Conservation (phyloP, 1,284 basidiomycete species). For the Exobasidium rhododendri region DNA sequence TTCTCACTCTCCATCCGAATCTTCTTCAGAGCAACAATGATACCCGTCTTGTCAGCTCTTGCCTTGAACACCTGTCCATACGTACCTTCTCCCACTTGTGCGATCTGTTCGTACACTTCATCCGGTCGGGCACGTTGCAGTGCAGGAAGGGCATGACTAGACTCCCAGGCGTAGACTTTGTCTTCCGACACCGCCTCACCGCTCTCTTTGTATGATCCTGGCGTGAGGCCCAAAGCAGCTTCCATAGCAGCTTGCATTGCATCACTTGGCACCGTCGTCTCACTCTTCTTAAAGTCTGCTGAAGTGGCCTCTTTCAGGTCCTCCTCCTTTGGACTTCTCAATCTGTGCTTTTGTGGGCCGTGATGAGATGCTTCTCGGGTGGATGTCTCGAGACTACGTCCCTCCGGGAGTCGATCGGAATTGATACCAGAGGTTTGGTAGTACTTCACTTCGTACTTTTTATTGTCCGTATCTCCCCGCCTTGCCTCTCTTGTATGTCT, state of each 20-base stretch:
- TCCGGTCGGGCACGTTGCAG: constrained; percentile 21
- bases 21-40: constrained; percentile 85
- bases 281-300: too few species aligned
- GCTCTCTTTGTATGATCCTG: not conserved
- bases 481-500: too few species aligned
- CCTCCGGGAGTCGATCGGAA: too few species aligned
- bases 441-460: too few species aligned
- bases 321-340: too few species aligned
- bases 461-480: too few species aligned
- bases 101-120: constrained; percentile 77
- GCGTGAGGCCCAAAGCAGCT: not conserved
- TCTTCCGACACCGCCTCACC: not conserved
- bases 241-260: not conserved
- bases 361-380: too few species aligned
- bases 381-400: too few species aligned
- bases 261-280: not conserved
- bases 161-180: not conserved
- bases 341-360: too few species aligned
- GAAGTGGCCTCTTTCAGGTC: too few species aligned
- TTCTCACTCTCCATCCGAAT: constrained; percentile 97
- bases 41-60: constrained; percentile 70
- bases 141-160: not conserved
- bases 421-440: too few species aligned
- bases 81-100: constrained; percentile 95
- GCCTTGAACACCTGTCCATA: constrained; percentile 99